Conservation (phyloP, 2,329 filamentous ascomycete species). For the Mariannaea sp. region DNA sequence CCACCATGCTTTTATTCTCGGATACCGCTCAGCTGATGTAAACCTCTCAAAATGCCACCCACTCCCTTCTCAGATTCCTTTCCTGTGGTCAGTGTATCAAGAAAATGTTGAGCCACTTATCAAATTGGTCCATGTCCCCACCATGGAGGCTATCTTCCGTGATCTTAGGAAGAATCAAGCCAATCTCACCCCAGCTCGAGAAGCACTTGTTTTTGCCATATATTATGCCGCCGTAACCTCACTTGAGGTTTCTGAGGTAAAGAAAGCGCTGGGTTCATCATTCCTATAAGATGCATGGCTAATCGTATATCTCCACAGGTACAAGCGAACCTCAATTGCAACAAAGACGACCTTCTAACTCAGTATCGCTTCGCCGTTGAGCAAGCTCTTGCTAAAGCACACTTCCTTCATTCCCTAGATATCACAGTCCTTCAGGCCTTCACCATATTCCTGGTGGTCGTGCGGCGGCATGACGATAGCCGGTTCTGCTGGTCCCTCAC, state of each 20-base stretch:
- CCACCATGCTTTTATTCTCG: slow-evolving; percentile 74
- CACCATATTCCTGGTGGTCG: slow-evolving; percentile 58
- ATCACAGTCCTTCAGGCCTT: slow-evolving; percentile 63
- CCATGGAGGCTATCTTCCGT: slow-evolving; percentile 64
- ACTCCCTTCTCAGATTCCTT: slow-evolving; percentile 65
- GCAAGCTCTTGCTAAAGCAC: slow-evolving; percentile 61
- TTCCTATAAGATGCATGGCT: slow-evolving; percentile 2
- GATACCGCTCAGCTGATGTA: slow-evolving; percentile 72
- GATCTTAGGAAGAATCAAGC: slow-evolving; percentile 64
- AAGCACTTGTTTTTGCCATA: slow-evolving; percentile 68
- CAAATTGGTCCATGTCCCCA: slow-evolving; percentile 73
- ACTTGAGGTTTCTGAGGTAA: slow-evolving; percentile 64
- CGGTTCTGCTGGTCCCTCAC: slow-evolving; percentile 65
- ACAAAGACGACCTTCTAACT: slow-evolving; percentile 50
- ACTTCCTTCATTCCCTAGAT: slow-evolving; percentile 62
- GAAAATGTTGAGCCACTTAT: slow-evolving; percentile 76
- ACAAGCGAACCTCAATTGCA: slow-evolving; percentile 48
- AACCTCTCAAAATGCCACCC: slow-evolving; percentile 70
- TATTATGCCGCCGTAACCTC: slow-evolving; percentile 64
- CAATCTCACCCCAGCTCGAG: slow-evolving; percentile 59
- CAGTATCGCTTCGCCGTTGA: slow-evolving; percentile 60
- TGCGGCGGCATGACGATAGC: slow-evolving; percentile 53
- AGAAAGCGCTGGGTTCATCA: background rate
- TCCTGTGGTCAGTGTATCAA: slow-evolving; percentile 72
- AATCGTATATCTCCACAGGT: slow-evolving; percentile 22